Base-by-base conservation (phyloP, 176 grass and related monocot species). In the Panicum miliaceum region DNA sequence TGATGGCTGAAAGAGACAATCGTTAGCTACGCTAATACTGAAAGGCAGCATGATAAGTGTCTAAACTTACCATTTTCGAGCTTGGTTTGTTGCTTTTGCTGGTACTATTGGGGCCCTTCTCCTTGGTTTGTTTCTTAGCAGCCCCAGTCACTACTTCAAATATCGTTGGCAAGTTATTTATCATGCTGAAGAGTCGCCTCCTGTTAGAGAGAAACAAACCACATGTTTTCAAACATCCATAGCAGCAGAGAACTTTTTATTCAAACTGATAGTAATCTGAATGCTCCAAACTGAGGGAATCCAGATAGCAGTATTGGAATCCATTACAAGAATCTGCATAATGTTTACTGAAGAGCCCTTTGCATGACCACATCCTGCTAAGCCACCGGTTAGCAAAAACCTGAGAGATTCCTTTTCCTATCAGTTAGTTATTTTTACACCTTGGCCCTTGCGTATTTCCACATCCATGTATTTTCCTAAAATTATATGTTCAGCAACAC, bases 101-200 rank as follows among this genome's bases (percentile, higher is more conserved):
- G n/a, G 70, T 87, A 83, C 62, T 95, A 59, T 94, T 91, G 37
- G 90, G 93, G 25, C 42, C 86, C 86, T 97, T 97, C 84, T 97
- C 92, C 86, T 97, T 97, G 40, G 78, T 88, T 42, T 93, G 92
- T 32, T 93, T 97, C 92, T 94, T 97, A 41, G 86, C 74, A 60
- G 56, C 92, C 51, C 95, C 92, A 58, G 92, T 93, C 76, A 93
- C 95, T n/a, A 97, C 95, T 82, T 97, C 92, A 91, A 89, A 97
- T 86, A 97, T 93, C 12, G 95, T 97, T 43, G 95, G 92, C 51
- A 97, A 78, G 84, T 90, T 94, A 75, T 97, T 97, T 70, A 95
- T 97, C 95, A 94, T 94, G 82, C 88, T 97, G 64, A 97, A 97
- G 56, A 97, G 89, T 48, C 92, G 75, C 87, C 90, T 88, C 89